Conservation (phyloP, 768 basidiomycete species). For the Boletus subcaerulescens region DNA sequence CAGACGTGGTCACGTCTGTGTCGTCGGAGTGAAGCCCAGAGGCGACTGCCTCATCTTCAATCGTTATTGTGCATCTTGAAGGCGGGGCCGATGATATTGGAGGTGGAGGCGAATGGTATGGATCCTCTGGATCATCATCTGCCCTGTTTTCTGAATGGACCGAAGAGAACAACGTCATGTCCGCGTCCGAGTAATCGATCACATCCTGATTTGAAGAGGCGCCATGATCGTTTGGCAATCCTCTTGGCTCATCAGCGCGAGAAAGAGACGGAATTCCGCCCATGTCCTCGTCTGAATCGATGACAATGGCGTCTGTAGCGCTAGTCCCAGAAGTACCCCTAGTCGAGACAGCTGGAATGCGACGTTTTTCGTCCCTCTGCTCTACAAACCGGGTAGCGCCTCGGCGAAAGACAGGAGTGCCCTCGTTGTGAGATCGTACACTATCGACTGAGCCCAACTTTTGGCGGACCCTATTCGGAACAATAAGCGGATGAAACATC, state of each 20-base stretch:
- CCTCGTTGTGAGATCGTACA: not conserved
- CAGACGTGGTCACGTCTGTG: not conserved
- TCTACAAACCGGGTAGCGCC: not conserved
- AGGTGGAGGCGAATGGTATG: not conserved
- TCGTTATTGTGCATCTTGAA: not conserved
- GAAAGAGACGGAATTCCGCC: not conserved
- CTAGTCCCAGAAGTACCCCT: slow-evolving; percentile 10
- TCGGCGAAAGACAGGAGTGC: not conserved
- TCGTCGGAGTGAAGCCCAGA: not conserved
- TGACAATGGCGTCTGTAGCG: slow-evolving; percentile 19
- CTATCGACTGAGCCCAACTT: not conserved
- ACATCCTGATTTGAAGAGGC: not conserved
- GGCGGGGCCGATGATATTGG: not conserved
- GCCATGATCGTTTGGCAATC: not conserved
- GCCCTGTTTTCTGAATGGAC: not conserved
- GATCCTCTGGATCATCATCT: not conserved
- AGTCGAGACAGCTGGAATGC: not conserved
- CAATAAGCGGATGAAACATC: slow-evolving; percentile 6
- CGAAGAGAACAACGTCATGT: slow-evolving; percentile 10
- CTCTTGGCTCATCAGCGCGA: not conserved
- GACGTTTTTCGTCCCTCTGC: not conserved
- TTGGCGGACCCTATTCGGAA: slow-evolving; percentile 15
- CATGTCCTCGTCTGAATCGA: slow-evolving; percentile 20
- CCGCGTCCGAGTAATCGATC: slow-evolving; percentile 8
- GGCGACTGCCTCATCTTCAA: not conserved